phyloP scores from a whole-genome alignment of 352 stramenopile genomes.

The Albugo laibachii region DNA sequence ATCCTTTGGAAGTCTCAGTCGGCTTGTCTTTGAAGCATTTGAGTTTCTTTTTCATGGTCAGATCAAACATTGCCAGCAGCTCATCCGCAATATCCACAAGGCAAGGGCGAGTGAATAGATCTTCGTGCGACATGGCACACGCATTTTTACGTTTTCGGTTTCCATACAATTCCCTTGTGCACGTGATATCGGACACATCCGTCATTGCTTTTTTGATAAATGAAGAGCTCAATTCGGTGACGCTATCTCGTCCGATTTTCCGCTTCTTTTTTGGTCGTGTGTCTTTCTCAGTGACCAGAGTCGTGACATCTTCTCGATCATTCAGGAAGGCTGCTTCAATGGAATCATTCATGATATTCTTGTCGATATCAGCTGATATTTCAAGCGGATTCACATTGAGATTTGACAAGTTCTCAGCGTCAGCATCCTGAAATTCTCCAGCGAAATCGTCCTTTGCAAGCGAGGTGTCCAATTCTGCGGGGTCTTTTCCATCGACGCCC shows the following conservation, averaged over 20 bases:
- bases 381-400: constrained; percentile 25
- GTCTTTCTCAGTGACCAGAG: constrained; percentile 1
- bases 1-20: constrained; percentile 2
- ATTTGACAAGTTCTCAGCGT: constrained; percentile 4
- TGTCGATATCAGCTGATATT: constrained; percentile 46
- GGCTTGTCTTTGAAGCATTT: no score
- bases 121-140: constrained; percentile 1
- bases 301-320: constrained; percentile 12
- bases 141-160: no score
- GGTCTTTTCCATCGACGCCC: neutral
- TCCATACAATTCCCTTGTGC: constrained; percentile 18
- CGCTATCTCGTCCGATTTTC: constrained; percentile 54
- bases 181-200: constrained; percentile 56
- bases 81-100: constrained; percentile 33
- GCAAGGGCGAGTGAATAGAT: constrained; percentile 41
- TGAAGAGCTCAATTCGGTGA: constrained; percentile 58
- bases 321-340: constrained; percentile 37
- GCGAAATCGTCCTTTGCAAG: constrained; percentile 3
- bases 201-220: constrained; percentile 59
- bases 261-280: constrained; percentile 55
- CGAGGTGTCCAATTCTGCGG: constrained; percentile 4
- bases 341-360: constrained; percentile 41
- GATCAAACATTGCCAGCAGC: constrained; percentile 51
- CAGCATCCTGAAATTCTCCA: constrained; percentile 1
- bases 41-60: constrained; percentile 63